phyloP scores from a whole-genome alignment of 1,139 yeast genomes.

The Blastobotrys serpentis region DNA sequence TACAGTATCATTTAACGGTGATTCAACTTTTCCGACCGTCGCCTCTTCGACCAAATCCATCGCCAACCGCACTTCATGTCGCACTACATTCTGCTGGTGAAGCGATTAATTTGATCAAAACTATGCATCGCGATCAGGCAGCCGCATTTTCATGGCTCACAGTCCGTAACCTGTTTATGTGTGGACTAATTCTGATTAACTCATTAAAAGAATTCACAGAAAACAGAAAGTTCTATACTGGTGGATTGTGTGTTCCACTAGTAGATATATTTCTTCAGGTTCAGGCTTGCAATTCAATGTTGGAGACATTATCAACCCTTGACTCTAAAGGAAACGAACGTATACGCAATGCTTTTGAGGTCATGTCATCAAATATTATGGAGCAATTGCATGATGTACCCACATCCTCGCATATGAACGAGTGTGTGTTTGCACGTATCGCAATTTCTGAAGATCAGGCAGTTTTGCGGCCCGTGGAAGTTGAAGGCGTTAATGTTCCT shows the following conservation, averaged over 20 bases:
- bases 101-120: conserved; percentile 12
- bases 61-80: conserved; percentile 11
- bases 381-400: conserved; percentile 6
- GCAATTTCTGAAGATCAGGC: conserved; percentile 10
- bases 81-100: conserved; percentile 16
- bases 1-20: conserved; percentile 12
- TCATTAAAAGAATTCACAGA: conserved; percentile 11
- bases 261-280: conserved; percentile 15
- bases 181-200: conserved; percentile 13
- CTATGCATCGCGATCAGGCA: conserved; percentile 14
- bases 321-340: conserved; percentile 14
- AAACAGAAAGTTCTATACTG: too few relatives aligned
- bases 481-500: conserved; percentile 7
- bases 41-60: conserved; percentile 13
- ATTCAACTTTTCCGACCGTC: conserved; percentile 14
- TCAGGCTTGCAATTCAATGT: conserved; percentile 15
- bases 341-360: conserved; percentile 13
- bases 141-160: conserved; percentile 16
- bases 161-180: conserved; percentile 14
- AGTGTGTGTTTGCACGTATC: conserved; percentile 11
- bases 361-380: conserved; percentile 13
- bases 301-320: conserved; percentile 13
- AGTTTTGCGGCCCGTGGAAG: conserved; percentile 10
- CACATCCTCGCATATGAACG: neutral
- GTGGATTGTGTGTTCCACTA: conserved; percentile 11